These are phyloP conservation scores for Backusella mclennaniae DNA, from an alignment of 192 early-diverging fungal genomes.

Conservation along the genomic window DNA sequence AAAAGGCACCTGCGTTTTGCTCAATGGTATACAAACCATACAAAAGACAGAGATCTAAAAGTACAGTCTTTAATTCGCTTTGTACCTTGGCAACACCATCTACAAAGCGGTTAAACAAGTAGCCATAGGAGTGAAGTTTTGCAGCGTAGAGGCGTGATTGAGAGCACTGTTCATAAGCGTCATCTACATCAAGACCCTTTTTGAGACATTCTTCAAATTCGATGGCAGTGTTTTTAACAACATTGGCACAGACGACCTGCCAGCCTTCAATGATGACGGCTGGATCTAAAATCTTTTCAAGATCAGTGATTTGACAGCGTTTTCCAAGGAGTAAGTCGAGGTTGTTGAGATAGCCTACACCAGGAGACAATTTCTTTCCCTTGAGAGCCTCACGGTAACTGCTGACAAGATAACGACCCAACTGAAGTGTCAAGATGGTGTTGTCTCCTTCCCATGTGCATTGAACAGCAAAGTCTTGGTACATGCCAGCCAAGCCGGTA, in stretches of 20 bases:
- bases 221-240: slow-evolving; percentile 76
- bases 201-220: slow-evolving; percentile 71
- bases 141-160: slow-evolving; percentile 79
- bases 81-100: slow-evolving; percentile 70
- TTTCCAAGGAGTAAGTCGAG: slow-evolving; percentile 47
- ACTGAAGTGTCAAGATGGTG: slow-evolving; percentile 88
- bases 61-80: slow-evolving; percentile 54
- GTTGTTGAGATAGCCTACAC: slow-evolving; percentile 72
- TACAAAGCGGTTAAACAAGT: slow-evolving; percentile 82
- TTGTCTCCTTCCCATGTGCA: slow-evolving; percentile 92
- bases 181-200: slow-evolving; percentile 69
- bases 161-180: slow-evolving; percentile 88
- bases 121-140: slow-evolving; percentile 83
- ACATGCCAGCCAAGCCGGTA: slow-evolving; percentile 82
- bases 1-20: slow-evolving; percentile 81
- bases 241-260: slow-evolving; percentile 79
- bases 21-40: slow-evolving; percentile 84
- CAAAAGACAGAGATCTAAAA: slow-evolving; percentile 72
- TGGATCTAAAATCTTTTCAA: slow-evolving; percentile 51
- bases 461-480: slow-evolving; percentile 87
- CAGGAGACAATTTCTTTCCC: slow-evolving; percentile 74
- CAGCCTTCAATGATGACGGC: slow-evolving; percentile 74
- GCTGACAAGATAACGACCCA: slow-evolving; percentile 80
- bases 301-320: slow-evolving; percentile 45
- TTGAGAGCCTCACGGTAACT: slow-evolving; percentile 66